Evolutionary conservation across 2,329 filamentous ascomycete genomes (phyloP).

Genomic region (Ascomycota sp.): DNA sequence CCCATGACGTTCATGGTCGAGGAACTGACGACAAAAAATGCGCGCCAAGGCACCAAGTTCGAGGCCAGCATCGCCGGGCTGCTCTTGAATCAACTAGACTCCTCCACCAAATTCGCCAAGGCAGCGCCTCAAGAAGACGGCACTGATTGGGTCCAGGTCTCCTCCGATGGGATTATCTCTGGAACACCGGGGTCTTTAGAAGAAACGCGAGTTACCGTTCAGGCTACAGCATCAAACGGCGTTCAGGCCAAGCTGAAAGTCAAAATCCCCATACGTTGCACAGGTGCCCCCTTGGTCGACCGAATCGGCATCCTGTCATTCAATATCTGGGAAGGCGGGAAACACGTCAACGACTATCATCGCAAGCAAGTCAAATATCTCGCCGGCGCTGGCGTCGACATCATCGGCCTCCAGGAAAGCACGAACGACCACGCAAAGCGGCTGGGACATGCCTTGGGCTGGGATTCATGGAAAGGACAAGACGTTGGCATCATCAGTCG

Average conservation of each 20-base stretch:
- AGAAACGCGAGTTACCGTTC: conserved; percentile 8
- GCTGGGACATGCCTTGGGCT: conserved; percentile 18
- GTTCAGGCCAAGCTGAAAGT: conserved; percentile 9
- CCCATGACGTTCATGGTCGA: not conserved
- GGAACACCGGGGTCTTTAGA: conserved; percentile 11
- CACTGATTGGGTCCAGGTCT: conserved; percentile 13
- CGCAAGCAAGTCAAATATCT: conserved; percentile 18
- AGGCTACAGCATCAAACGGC: conserved; percentile 8
- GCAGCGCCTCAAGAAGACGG: conserved; percentile 1
- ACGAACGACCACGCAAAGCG: conserved; percentile 10
- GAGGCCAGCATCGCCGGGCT: conserved; percentile 7
- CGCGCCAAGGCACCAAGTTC: not conserved
- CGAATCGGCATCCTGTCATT: conserved; percentile 15
- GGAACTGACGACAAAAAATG: not conserved
- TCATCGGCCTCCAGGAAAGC: conserved; percentile 19
- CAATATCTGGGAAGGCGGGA: conserved; percentile 20
- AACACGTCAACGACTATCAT: conserved; percentile 14
- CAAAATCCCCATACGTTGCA: conserved; percentile 12
- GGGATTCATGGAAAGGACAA: conserved; percentile 15
- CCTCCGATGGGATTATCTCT: conserved; percentile 12
- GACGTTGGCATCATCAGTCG: conserved; percentile 16
- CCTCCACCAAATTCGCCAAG: conserved; percentile 10
- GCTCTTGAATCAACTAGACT: conserved; percentile 8
- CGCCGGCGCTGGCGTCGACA: conserved; percentile 10
- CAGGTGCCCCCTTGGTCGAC: conserved; percentile 10